Percentiles rank a stretch among this genome's conserved stretches.
phyloP scores from a whole-genome alignment of 1,139 yeast species.

The Scheffersomyces segobiensis region DNA sequence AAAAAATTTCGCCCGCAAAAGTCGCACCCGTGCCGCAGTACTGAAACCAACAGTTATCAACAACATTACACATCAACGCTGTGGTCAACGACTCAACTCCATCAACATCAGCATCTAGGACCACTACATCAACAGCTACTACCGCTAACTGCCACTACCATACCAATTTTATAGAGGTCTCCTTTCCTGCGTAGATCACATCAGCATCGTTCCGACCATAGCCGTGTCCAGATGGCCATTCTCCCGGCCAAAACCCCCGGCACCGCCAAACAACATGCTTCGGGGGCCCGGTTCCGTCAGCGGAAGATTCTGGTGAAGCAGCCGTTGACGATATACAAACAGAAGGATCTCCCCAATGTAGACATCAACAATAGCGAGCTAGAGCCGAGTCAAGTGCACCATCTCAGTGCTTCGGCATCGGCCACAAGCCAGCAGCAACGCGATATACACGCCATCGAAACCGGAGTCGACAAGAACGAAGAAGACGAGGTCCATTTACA shows the following conservation, averaged over 20 bases:
- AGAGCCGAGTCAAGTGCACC: slow-evolving; percentile 49
- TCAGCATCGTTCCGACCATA: not conserved
- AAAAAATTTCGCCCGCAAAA: not conserved
- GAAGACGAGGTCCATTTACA: slow-evolving; percentile 97
- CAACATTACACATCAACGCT: not conserved
- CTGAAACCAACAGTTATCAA: not conserved
- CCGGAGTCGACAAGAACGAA: slow-evolving; percentile 98
- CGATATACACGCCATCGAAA: slow-evolving; percentile 86
- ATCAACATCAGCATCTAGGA: not conserved
- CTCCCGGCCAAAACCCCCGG: slow-evolving; percentile 25
- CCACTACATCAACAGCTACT: not conserved
- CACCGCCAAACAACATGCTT: slow-evolving; percentile 35
- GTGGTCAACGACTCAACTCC: not conserved
- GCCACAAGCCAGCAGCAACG: slow-evolving; percentile 65
- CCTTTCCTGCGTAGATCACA: not conserved
- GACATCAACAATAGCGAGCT: slow-evolving; percentile 47
- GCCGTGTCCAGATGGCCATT: slow-evolving; percentile 13
- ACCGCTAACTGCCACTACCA: not conserved
- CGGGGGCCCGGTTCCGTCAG: slow-evolving; percentile 80
- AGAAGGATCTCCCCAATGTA: slow-evolving; percentile 75
- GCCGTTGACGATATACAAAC: slow-evolving; percentile 76
- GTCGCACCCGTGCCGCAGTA: slow-evolving; percentile 1
- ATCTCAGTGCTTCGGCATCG: slow-evolving; percentile 37
- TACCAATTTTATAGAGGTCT: not conserved
- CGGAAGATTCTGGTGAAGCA: slow-evolving; percentile 90